Evolutionary conservation across 176 grass and related monocot species (phyloP).

Genomic region (Avena atlantica): DNA sequence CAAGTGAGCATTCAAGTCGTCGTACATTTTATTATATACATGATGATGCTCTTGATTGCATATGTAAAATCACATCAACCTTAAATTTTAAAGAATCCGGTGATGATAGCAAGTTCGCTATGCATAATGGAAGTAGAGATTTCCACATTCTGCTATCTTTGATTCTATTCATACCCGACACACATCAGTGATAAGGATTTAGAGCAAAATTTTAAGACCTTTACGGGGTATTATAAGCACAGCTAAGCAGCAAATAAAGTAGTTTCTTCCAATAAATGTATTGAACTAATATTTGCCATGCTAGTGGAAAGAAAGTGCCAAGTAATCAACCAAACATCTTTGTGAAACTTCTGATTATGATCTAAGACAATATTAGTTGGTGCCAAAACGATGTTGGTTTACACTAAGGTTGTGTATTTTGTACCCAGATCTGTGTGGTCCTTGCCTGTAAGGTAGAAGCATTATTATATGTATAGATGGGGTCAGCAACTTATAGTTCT

Average conservation of each 20-base stretch:
- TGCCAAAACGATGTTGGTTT: not conserved
- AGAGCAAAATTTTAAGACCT: not conserved
- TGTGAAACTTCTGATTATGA: slow-evolving; percentile 5
- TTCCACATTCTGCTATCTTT: not conserved
- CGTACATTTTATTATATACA: slow-evolving; percentile 9
- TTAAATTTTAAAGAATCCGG: not conserved
- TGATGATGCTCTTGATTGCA: slow-evolving; percentile 1
- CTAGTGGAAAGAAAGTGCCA: slow-evolving; percentile 10
- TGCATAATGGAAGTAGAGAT: not conserved
- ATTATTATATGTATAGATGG: slow-evolving; percentile 17
- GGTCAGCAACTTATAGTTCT: slow-evolving; percentile 1
- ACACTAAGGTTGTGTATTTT: not conserved
- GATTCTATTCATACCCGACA: not conserved
- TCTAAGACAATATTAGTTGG: not conserved
- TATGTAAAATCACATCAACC: not conserved
- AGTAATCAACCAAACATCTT: not conserved
- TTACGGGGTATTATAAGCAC: not conserved
- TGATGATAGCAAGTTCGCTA: not conserved
- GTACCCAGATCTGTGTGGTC: not conserved
- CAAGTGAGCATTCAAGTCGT: slow-evolving; percentile 57
- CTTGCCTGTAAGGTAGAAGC: slow-evolving; percentile 17
- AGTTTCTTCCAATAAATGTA: not conserved
- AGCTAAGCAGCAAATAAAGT: not conserved
- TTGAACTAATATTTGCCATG: not conserved
- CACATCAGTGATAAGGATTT: not conserved